These are phyloP conservation scores for Umbilicus rupestris DNA, from an alignment of 164 flowering plant genomes.

Conservation along the genomic window DNA sequence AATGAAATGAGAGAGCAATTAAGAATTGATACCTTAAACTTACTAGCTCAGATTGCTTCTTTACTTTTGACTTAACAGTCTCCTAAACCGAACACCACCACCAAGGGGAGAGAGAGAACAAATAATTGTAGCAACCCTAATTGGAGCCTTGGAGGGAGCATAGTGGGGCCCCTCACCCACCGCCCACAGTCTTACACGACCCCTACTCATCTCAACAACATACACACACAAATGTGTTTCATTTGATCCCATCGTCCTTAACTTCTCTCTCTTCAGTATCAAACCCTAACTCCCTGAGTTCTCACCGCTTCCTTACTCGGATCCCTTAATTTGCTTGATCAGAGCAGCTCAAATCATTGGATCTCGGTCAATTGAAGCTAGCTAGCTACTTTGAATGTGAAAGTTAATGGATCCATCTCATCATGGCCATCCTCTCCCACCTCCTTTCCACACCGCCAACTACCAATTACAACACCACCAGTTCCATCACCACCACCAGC, in stretches of 20 bases:
- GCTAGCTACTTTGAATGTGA: background rate
- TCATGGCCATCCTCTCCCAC: constrained; percentile 10
- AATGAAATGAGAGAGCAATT: no score
- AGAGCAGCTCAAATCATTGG: no score
- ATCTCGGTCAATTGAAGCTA: background rate
- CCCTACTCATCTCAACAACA: background rate
- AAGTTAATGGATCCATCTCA: constrained; percentile 1
- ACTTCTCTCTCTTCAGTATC: constrained; percentile 5
- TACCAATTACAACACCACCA: constrained; percentile 5
- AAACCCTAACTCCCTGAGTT: background rate
- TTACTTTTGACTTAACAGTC: background rate
- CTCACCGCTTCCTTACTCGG: background rate
- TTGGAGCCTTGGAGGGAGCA: background rate
- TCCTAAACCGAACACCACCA: background rate
- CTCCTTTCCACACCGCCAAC: constrained; percentile 9
- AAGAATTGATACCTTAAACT: no score
- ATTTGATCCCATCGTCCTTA: background rate
- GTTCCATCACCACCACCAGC: constrained; percentile 1
- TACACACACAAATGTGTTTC: background rate
- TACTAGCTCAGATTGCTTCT: background rate
- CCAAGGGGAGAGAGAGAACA: background rate
- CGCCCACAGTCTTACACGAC: constrained; percentile 1
- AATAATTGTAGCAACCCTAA: background rate
- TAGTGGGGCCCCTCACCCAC: background rate
- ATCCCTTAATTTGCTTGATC: no score